Evolutionary conservation across 768 basidiomycete genomes (phyloP), one percentile per base, ranked within the genome.

Genomic region (Cystobasidium ongulense): DNA sequence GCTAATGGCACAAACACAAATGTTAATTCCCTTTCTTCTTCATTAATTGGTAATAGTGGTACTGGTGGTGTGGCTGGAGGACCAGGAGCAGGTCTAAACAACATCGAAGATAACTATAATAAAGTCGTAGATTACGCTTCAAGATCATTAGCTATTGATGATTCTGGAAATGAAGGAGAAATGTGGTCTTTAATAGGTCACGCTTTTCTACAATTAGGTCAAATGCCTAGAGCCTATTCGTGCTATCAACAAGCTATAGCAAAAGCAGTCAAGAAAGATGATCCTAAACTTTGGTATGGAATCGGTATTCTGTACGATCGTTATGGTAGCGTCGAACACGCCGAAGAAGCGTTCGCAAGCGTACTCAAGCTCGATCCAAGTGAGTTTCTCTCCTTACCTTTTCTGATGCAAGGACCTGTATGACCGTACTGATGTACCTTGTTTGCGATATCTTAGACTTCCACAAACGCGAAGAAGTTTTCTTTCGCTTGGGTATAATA

Each of bases 251-350:
- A 98, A 81, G 96, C 96, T 1, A 86, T 99, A 27, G 64, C 72
- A 15, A 33, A 50, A 39, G 25, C 39, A 52, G 33, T 36, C 36
- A 25, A 68, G 63, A 52, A 64, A 64, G 88, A 98, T 86, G 96
- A 99, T 81, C 94, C 95, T 2, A 97, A 98, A 80, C 85, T 99
- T 10, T 99, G 96, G 96, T 99, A 98, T 80, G 96, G 96, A 39
- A 98, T 99, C 80, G 96, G 96, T 38, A 98, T 98, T 72, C 87
- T 98, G 38, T 98, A 99, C 79, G 96, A 99, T 84, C 89, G 96
- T 35, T 99, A 98, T 78, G 96, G 96, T 18, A 94, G 92, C 65
- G 85, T 99, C 80, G 95, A 99, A 82, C 96, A 98, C 78, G 96
- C 96, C 76, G 96, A 99, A 82, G 96, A 98, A 81, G 96, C 96